Base-by-base conservation (phyloP, 305 asterid species). In the Lippia alba region DNA sequence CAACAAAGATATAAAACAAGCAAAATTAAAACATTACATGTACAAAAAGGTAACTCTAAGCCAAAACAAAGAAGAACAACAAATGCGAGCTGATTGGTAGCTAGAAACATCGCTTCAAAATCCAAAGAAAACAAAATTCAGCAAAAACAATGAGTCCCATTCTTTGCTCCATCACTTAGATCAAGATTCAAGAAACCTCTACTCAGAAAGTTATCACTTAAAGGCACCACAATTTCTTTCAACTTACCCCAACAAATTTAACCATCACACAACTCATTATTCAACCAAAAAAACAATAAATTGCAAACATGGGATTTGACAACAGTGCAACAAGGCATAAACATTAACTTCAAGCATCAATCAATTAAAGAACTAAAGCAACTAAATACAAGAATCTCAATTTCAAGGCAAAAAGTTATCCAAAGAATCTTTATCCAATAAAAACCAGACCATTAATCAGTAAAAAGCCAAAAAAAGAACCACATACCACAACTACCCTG, bases 401-500 rank as follows among this genome's bases (percentile, higher is more conserved):
- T 58, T 48, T 49, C 50, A 65, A 3, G 19, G 56, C 76, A 64
- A 50, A 30, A 45, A 32, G 40, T 34, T 8, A 6, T 51, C 64
- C 16, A 5, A 16, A 49, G n/a, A 14, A 24, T 24, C 30, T 24
- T 24, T 24, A 49, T 14, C 4, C 8, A 49, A 18, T 36, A 40
- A 18, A 40, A 56, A 12, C 61, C 41, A 53, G 44, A 58, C 2
- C 10, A 4, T 40, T 4, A 6, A 61, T 30, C 5, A 55, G 17
- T 61, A 77, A 30, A 65, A 14, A 32, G 12, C 12, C 14, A 61
- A 74, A 64, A 17, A 48, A 64, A 20, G 34, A 17, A 11, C n/a
- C 17, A 57, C 90, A 67, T 79, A 94, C 99, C 99, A 67, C 99
- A 94, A 59, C 93, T 80, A 71, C 91, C 93, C 78, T 94, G 99